phyloP scores from a whole-genome alignment of 805 yeast species.

The Lipomyces orientalis region DNA sequence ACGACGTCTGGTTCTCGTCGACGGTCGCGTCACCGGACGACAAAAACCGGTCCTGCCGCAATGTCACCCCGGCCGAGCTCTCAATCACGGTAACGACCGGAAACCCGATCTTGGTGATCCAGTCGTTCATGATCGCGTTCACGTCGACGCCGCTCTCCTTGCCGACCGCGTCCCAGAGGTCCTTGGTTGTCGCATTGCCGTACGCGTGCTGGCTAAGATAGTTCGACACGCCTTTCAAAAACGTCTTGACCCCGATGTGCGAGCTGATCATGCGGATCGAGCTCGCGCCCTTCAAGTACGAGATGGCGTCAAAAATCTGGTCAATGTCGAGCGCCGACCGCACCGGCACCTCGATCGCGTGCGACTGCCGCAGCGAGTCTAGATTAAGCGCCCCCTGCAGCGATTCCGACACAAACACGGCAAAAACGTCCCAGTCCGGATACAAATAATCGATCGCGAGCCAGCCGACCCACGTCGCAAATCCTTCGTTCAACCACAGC shows the following conservation, averaged over 20 bases:
- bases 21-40: constrained; percentile 77
- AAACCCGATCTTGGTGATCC: constrained; percentile 82
- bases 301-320: constrained; percentile 84
- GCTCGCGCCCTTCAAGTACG: constrained; percentile 82
- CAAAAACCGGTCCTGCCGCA: constrained; percentile 76
- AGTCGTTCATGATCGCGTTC: constrained; percentile 71
- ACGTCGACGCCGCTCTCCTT: constrained; percentile 77
- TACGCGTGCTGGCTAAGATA: constrained; percentile 77
- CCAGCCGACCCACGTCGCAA: constrained; percentile 93
- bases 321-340: constrained; percentile 77
- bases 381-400: constrained; percentile 72
- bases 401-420: constrained; percentile 73
- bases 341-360: constrained; percentile 85
- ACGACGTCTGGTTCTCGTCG: constrained; percentile 71
- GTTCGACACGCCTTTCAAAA: constrained; percentile 78
- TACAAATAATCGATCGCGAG: constrained; percentile 74
- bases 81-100: constrained; percentile 75
- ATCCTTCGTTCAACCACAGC: constrained; percentile 86
- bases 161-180: constrained; percentile 75
- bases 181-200: constrained; percentile 77
- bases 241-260: constrained; percentile 78
- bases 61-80: constrained; percentile 54
- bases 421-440: constrained; percentile 90
- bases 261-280: constrained; percentile 77
- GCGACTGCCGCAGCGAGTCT: constrained; percentile 80